phyloP scores from a whole-genome alignment of 768 basidiomycete species.

The Russula olivacea region DNA sequence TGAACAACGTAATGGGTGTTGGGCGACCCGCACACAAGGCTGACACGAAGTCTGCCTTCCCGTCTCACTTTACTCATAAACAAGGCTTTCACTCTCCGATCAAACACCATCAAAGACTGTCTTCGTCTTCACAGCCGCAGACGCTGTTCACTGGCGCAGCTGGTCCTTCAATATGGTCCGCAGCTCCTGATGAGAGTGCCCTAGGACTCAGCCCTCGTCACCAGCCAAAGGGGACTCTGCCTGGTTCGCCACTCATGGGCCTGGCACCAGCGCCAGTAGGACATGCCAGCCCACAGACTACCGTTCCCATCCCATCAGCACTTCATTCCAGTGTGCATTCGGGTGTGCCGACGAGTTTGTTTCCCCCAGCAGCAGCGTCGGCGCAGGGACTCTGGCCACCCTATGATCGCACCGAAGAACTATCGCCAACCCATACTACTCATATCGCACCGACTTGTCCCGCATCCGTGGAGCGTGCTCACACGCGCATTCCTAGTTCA shows the following conservation, averaged over 20 bases:
- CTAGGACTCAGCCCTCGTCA: constrained; percentile 21
- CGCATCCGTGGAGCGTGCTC: constrained; percentile 2
- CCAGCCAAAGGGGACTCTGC: constrained; percentile 3
- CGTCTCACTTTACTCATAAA: constrained; percentile 13
- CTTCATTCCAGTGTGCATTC: not conserved
- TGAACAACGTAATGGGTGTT: constrained; percentile 47
- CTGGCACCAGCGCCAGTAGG: constrained; percentile 5
- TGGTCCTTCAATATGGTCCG: constrained; percentile 61
- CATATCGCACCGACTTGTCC: not conserved
- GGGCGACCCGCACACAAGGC: constrained; percentile 29
- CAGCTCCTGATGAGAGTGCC: constrained; percentile 43
- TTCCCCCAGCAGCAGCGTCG: constrained; percentile 2
- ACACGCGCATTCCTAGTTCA: constrained; percentile 6
- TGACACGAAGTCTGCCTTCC: constrained; percentile 19
- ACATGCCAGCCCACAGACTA: constrained; percentile 3
- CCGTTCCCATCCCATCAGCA: not conserved
- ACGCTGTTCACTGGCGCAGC: constrained; percentile 45
- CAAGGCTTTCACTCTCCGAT: constrained; percentile 15
- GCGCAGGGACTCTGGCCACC: constrained; percentile 18
- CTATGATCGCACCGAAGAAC: constrained; percentile 12
- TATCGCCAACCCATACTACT: not conserved
- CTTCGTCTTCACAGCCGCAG: constrained; percentile 37
- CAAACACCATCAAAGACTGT: constrained; percentile 23
- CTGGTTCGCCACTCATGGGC: constrained; percentile 6
- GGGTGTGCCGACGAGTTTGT: not conserved